Percentiles rank a stretch among this genome's conserved stretches.
These are phyloP conservation scores for Hymenoscyphus occultus DNA, from an alignment of 2,329 filamentous ascomycete genomes.

Conservation along the genomic window DNA sequence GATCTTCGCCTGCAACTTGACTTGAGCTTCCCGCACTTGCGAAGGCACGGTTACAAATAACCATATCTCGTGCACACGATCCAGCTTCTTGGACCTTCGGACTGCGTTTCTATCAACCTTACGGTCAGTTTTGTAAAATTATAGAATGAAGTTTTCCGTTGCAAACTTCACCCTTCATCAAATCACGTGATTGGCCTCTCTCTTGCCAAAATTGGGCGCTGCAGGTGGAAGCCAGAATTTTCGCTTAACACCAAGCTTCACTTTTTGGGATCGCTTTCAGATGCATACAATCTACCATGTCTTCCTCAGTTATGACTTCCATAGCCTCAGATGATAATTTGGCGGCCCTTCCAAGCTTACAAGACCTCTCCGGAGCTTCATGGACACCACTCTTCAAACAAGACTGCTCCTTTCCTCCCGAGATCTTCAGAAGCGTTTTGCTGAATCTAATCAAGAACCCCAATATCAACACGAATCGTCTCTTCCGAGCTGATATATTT, in stretches of 20 bases:
- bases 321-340: constrained; percentile 39
- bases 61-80: too few species aligned
- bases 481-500: constrained; percentile 75
- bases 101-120: too few species aligned
- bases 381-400: constrained; percentile 58
- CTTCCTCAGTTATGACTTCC: constrained; percentile 34
- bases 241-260: too few species aligned
- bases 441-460: constrained; percentile 74
- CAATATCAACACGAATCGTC: constrained; percentile 73
- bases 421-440: constrained; percentile 65
- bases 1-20: too few species aligned
- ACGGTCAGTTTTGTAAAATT: too few species aligned
- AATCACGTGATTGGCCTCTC: neutral
- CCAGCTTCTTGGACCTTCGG: too few species aligned
- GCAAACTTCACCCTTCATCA: neutral
- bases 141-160: neutral
- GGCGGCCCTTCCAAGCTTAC: constrained; percentile 9
- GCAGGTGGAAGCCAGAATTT: too few species aligned
- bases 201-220: too few species aligned
- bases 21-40: too few species aligned
- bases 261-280: neutral
- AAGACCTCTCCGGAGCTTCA: constrained; percentile 11
- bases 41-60: too few species aligned
- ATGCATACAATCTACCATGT: neutral
- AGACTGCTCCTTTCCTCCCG: constrained; percentile 59